Base-by-base conservation (phyloP, 1,284 basidiomycete genomes). In the Lentinula novae-zelandiae region DNA sequence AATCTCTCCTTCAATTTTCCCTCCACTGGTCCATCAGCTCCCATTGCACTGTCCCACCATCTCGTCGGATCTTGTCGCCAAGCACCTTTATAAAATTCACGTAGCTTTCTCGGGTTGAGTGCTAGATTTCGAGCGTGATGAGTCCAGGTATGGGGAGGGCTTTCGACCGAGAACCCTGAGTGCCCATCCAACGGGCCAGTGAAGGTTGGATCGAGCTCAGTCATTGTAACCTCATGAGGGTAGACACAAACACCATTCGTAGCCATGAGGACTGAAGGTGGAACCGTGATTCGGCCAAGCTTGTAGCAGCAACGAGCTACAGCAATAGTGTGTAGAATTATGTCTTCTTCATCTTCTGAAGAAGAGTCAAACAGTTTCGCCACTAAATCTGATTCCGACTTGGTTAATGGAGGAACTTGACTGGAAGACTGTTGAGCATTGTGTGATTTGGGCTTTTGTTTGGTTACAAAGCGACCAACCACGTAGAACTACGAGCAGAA, bases 271-370 rank as follows among this genome's bases (percentile, higher is more conserved):
- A 90, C 63, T 2, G 75, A 76, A 9, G 92, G 92, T 3, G 92
- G 92, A 57, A 93, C 79, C 10, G 90, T 93, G 63, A 92, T 83
- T 1, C 91, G 80, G 0, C 86, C 88, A 49, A 83, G 72, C 73
- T 93, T 93, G 82, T 87, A 92, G 68, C 88, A 90, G 57, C 85
- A 71, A 64, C 86, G 83, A 42, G 86, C 86, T 53, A 94, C 76
- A 40, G 82, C 79, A 62, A 92, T 70, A 66, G 89, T 90, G 71
- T 92, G 84, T 3, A 93, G 74, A 13, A 82, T 77, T 3, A 80
- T 78, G 57, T 84, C 85, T 65, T 87, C 86, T 0, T 78, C 73
- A 67, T 86, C 83, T n/a, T 74, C 69, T 6, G 70, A 67, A 1
- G 69, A 70, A 2, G 39, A 34, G 8, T 53, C 22, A 20, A 68